Base-by-base conservation (phyloP, 2,329 filamentous ascomycete species). In the Daldinia eschscholtzii region DNA sequence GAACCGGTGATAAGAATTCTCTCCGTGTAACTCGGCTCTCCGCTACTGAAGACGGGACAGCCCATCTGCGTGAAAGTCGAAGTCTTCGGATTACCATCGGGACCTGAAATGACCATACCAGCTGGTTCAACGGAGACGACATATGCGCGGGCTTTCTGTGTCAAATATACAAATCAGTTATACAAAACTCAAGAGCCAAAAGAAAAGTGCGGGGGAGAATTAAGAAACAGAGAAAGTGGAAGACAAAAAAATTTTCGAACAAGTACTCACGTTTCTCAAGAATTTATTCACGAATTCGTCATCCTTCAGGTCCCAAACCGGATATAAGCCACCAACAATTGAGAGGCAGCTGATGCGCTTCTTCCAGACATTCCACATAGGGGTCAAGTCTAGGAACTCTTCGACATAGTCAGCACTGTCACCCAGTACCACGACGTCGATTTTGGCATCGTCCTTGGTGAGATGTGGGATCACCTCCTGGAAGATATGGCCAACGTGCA, bases 391-490 rank as follows among this genome's bases (percentile, higher is more conserved):
- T 9, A 96, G 81, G 69, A 91, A 90, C 13, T 80, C 75, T 30
- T 90, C 79, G 0, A 89, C 82, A 1, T 84, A 80, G 35, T 89
- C 84, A 0, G 89, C 89, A 3, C 89, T 89, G 61, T 92, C 88
- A 1, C 91, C 89, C 15, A 96, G 81, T 0, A 87, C 92, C 55
- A 97, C 83, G 35, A 97, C 77, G 75, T 94, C 89, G 20, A 97
- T 76, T 50, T 84, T 85, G 0, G 89, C 88, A 0, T 84, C 78
- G 0, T 81, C 63, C 0, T 81, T 75, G 0, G 87, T 80, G 5
- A 89, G 68, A 7, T 81, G 78, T 0, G 80, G 80, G 4, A 96
- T 74, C 0, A 94, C 83, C 4, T 87, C 76, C 28, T 90, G 83
- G 70, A 97, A 92, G 0, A 96, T 82, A 53, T 87, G 89, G 33